Conservation (phyloP, 2,329 filamentous ascomycete species). For the Nemania diffusa region DNA sequence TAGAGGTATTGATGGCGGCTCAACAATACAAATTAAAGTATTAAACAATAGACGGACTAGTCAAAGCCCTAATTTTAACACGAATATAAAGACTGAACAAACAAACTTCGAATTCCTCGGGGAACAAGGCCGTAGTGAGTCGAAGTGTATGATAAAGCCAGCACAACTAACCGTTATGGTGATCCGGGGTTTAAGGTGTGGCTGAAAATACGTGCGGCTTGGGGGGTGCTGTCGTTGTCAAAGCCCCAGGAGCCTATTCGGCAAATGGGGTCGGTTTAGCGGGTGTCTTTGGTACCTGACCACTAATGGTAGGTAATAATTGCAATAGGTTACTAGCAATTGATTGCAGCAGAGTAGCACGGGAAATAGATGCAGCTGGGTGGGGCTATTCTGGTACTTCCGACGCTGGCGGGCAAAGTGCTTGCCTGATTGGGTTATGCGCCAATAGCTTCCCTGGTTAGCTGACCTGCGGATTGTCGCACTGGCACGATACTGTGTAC, state of each 20-base stretch:
- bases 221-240: not conserved
- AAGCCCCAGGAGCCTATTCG: not conserved
- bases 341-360: conserved; percentile 20
- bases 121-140: not conserved
- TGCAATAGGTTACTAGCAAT: not conserved
- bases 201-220: conserved; percentile 25
- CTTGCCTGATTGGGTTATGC: conserved; percentile 29
- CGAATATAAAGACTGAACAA: not conserved
- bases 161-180: not conserved
- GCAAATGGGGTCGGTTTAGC: not conserved
- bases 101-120: not conserved
- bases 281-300: conserved; percentile 24
- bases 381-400: conserved; percentile 23
- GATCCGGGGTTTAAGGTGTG: conserved; percentile 23
- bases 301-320: not conserved
- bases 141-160: not conserved
- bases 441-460: conserved; percentile 30
- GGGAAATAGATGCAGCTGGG: conserved; percentile 25
- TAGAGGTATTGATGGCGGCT: too few relatives aligned
- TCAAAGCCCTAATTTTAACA: not conserved
- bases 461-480: conserved; percentile 32
- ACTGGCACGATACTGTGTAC: conserved; percentile 27
- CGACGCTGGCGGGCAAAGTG: conserved; percentile 8
- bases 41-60: conserved; percentile 7
- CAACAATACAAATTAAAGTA: conserved; percentile 12